Percentiles rank a stretch among this genome's conserved stretches.
Evolutionary conservation across 805 yeast species (phyloP).

Genomic region (Candida odintsovae): DNA sequence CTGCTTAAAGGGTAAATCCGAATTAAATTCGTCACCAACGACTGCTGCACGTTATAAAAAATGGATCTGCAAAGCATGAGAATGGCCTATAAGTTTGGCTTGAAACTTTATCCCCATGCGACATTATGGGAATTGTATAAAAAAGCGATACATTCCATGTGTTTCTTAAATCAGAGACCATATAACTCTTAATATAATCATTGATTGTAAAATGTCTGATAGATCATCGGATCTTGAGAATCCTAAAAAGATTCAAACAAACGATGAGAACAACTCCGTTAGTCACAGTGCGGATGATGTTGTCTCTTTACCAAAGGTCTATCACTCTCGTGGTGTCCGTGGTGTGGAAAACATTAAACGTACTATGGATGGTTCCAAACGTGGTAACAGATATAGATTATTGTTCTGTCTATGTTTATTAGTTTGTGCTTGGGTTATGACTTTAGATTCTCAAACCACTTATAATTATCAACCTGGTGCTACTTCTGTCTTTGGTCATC

Average conservation of each 20-base stretch:
- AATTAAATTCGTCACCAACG: no score
- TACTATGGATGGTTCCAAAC: conserved; percentile 14
- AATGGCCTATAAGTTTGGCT: no score
- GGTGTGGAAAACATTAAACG: conserved; percentile 18
- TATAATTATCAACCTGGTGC: conserved; percentile 33
- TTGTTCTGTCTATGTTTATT: conserved; percentile 11
- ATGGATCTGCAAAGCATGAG: no score
- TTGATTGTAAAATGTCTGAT: background rate
- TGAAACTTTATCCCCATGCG: no score
- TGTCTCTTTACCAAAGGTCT: conserved; percentile 1
- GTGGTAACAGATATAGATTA: conserved; percentile 12
- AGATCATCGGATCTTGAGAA: background rate
- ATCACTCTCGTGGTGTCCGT: conserved; percentile 21
- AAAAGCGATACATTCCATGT: no score
- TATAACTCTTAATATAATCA: no score
- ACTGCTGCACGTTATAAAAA: no score
- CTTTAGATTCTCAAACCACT: conserved; percentile 29
- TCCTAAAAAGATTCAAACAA: background rate
- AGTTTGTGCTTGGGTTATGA: conserved; percentile 12
- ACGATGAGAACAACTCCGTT: background rate
- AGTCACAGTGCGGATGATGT: no score
- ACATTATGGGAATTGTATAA: no score
- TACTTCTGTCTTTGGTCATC: conserved; percentile 33
- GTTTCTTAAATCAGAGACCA: no score
- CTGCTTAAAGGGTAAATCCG: no score